Base-by-base conservation (phyloP, 1,284 basidiomycete genomes). In the Marasmius fiardii region DNA sequence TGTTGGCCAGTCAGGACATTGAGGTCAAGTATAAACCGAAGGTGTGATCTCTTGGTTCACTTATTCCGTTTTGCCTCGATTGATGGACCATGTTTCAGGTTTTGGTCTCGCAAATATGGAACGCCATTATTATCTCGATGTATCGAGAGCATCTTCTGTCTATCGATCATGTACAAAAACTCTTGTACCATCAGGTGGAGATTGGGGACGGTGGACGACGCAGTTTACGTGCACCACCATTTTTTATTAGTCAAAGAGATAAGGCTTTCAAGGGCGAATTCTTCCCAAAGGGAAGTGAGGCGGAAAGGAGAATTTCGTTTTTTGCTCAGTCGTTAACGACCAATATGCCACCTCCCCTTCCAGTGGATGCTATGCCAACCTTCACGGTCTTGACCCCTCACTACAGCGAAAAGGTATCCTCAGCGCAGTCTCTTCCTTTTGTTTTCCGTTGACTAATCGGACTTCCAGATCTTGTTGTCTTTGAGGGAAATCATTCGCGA, bases 51-150 rank as follows among this genome's bases (percentile, higher is more conserved):
- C 3, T 35, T 51, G 20, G 31, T 23, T 31, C 39, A 18, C 34
- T 47, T 24, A 52, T 37, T 26, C 26, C 39, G 21, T 16, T 20
- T 41, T 14, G 43, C 16, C 47, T 41, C 48, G 20, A 2, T 48
- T 58, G 21, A 47, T 18, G 59, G 31, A 49, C 52, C 14, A 44
- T 28, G 26, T 37, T 34, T 31, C 61, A 92, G 90, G 94, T 98
- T 33, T 80, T 98, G 34, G 95, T 98, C 34, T 96, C 93, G 21
- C 95, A 98, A 73, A 93, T 97, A 58, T 97, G 95, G 95, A 98
- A 98, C 69, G 94, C 95, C 37, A 87, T 98, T 73, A 96, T 98
- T 74, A 97, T 98, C 62, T 97, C 94, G n/a, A 98, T 98, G 95
- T 98, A 97, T 72, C 88, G 95, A 66, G 95, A 97, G 71, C 95